Evolutionary conservation across 2,329 filamentous ascomycete species (phyloP).

Genomic region (Alternaria sp.): DNA sequence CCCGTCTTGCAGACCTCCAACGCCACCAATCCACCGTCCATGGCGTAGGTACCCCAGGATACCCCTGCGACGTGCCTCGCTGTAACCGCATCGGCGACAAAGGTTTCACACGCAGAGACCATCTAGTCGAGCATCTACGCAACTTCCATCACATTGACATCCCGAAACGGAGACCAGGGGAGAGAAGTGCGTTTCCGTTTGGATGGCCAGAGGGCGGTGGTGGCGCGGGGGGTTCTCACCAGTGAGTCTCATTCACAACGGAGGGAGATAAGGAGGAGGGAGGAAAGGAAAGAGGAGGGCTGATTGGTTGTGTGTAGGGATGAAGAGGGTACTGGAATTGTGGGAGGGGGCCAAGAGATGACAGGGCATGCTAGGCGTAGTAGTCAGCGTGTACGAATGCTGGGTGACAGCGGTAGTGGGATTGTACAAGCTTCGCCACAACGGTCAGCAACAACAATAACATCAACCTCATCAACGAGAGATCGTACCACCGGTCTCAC

Average conservation of each 20-base stretch:
- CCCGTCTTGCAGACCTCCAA: conserved; percentile 48
- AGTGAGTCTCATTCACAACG: conserved; percentile 3
- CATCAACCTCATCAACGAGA: background rate
- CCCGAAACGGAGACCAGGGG: conserved; percentile 50
- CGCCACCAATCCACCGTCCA: conserved; percentile 50
- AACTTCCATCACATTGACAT: conserved; percentile 63
- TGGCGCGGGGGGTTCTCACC: conserved; percentile 4
- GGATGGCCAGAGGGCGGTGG: conserved; percentile 33
- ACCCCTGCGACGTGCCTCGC: conserved; percentile 41
- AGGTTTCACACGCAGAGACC: conserved; percentile 66
- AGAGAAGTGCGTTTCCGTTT: conserved; percentile 43
- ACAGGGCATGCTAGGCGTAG: background rate
- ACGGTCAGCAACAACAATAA: background rate
- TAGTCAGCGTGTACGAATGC: conserved; percentile 5
- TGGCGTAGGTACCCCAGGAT: conserved; percentile 40
- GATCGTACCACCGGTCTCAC: background rate
- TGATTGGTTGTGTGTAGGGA: conserved; percentile 10
- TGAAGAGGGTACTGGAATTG: background rate
- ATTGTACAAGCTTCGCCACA: background rate
- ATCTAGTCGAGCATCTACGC: conserved; percentile 65
- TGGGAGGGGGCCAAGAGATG: background rate
- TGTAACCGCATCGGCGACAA: conserved; percentile 47
- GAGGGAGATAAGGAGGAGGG: conserved; percentile 3
- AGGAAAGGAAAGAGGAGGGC: conserved; percentile 10
- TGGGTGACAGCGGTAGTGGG: background rate